Percentiles rank a stretch among this genome's conserved stretches.
Conservation (phyloP, 2,329 filamentous ascomycete genomes). For the Shiraia sp. region DNA sequence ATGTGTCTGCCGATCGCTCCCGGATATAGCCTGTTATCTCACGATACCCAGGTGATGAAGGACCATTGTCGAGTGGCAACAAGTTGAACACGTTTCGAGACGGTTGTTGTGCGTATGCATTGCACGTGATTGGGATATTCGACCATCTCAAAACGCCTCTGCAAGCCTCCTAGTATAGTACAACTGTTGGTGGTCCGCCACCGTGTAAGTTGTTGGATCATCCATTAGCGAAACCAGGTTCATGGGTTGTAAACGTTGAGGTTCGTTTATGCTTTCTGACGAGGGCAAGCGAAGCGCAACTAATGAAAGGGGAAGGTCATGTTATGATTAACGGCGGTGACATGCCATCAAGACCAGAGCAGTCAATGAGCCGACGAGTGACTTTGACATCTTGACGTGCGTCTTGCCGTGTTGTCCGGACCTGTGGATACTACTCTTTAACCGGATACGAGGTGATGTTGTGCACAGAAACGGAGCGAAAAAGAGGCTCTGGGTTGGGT, state of each 20-base stretch:
- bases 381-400: neutral
- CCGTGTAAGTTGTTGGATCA: conserved; percentile 16
- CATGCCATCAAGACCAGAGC: neutral
- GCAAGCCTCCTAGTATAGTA: too few species aligned
- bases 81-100: too few species aligned
- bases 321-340: neutral
- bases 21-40: conserved; percentile 3
- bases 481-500: too few species aligned
- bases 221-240: conserved; percentile 17
- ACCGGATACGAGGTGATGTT: neutral
- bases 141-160: too few species aligned
- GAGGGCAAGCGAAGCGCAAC: conserved; percentile 9
- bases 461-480: neutral
- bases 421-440: conserved; percentile 1
- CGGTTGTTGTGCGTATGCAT: too few species aligned
- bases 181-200: too few species aligned
- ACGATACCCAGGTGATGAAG: too few species aligned
- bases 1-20: conserved; percentile 16
- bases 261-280: conserved; percentile 11
- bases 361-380: neutral
- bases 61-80: too few species aligned
- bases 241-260: conserved; percentile 9
- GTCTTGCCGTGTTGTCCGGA: neutral
- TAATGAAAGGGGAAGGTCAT: neutral
- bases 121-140: too few species aligned